Conservation (phyloP, 1,139 yeast species). For the Geotrichum siamense region DNA sequence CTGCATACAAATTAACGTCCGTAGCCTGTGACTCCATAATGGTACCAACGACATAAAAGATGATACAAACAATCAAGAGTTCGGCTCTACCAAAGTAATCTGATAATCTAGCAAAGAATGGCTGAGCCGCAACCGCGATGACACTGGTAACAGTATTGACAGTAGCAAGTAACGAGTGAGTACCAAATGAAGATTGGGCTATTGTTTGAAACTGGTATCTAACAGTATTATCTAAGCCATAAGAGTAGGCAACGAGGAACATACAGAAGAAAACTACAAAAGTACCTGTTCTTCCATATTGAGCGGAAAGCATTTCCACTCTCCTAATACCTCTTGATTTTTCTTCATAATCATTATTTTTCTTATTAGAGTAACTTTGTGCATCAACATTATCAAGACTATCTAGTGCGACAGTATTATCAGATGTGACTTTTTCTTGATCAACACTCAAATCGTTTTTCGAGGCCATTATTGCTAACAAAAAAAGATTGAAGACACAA, state of each 20-base stretch:
- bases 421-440: no score
- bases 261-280: conserved; percentile 43
- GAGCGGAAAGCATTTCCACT: conserved; percentile 34
- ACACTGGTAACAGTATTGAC: conserved; percentile 57
- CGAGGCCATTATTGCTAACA: no score
- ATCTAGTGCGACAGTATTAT: no score
- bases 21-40: conserved; percentile 62
- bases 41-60: conserved; percentile 64
- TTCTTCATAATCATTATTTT: conserved; percentile 3
- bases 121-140: conserved; percentile 66
- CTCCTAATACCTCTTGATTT: conserved; percentile 33
- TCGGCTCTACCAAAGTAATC: conserved; percentile 67
- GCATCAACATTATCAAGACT: no score
- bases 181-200: conserved; percentile 51
- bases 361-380: not conserved
- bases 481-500: no score
- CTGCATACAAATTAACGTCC: conserved; percentile 60
- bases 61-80: conserved; percentile 45
- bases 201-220: conserved; percentile 45
- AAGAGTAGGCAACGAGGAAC: conserved; percentile 56
- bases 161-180: conserved; percentile 58
- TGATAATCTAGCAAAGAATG: conserved; percentile 59
- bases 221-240: conserved; percentile 55
- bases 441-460: no score
- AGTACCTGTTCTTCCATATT: conserved; percentile 34